Base-by-base conservation (phyloP, 257 asterid species). In the Cinchona pubescens region DNA sequence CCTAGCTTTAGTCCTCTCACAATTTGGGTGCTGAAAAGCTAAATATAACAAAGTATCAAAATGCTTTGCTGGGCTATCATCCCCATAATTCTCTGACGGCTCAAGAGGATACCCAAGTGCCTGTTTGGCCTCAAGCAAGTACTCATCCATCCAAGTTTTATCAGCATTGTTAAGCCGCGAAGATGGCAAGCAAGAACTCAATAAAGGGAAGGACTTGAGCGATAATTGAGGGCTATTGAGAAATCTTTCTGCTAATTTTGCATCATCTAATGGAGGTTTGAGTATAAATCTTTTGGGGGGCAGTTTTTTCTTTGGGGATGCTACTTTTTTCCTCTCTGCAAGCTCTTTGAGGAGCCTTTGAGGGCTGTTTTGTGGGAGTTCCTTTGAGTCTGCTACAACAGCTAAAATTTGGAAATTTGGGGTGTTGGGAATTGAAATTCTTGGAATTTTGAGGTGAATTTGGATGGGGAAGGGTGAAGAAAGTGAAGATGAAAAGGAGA, bases 211-310 rank as follows among this genome's bases (percentile, higher is more conserved):
- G 13, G 91, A 78, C 45, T 95, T 95, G 7, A 95, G 76, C 0
- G 98, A 95, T 49, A 95, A 82, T 32, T 95, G 98, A 0, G 99
- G 99, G 74, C 99, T 95, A 74, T 92, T 95, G 37, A 95, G 89
- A 80, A 95, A 95, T 82, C 99, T 86, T 67, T 92, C 92, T 0
- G 95, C 93, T 53, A 95, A 40, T 81, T 71, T 83, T 7, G 84
- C 82, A 58, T 95, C 99, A 75, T 95, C 99, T 30, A 95, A 77
- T 0, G 97, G 98, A 58, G 98, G 98, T 74, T 83, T 92, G 76
- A 95, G 93, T 77, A 95, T 92, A 83, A 85, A 92, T 78, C 96
- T 76, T 75, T 82, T 88, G 0, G 96, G 96, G 71, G 97, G 99
- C 6, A 84, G 72, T 77, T 63, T 92, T 67, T 82, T 89, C 77